Evolutionary conservation across 2,329 filamentous ascomycete species (phyloP).

Genomic region (Xylaria sp.): DNA sequence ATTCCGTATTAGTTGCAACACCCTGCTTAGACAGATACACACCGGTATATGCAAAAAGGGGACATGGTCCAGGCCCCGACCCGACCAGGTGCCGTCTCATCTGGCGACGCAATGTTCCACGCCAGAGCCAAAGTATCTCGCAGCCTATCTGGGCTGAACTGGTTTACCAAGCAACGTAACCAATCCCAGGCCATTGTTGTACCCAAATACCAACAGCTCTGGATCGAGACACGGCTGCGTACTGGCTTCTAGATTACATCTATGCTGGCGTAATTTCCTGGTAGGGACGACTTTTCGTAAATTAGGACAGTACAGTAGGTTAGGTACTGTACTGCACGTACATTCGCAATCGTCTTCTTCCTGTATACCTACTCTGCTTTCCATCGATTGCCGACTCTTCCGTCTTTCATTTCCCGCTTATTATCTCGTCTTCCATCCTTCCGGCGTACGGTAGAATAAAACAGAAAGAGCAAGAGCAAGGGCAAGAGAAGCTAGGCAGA

Average conservation of each 20-base stretch:
- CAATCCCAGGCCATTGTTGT: constrained; percentile 9
- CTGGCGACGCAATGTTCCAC: constrained; percentile 21
- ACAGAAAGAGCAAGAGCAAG: not conserved
- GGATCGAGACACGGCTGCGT: constrained; percentile 4
- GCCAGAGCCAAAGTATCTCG: constrained; percentile 24
- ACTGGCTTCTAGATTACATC: not conserved
- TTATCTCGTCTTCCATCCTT: constrained; percentile 12
- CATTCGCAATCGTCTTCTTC: constrained; percentile 17
- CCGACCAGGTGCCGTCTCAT: constrained; percentile 3
- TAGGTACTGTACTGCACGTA: not conserved
- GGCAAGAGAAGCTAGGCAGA: constrained; percentile 7
- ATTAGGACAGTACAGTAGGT: not conserved
- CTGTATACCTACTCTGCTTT: constrained; percentile 5
- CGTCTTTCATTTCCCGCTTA: constrained; percentile 6
- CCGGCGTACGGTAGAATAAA: constrained; percentile 20
- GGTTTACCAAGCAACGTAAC: constrained; percentile 19
- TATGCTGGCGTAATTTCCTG: constrained; percentile 6
- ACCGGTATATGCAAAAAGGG: constrained; percentile 8
- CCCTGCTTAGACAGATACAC: not conserved
- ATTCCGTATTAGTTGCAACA: not conserved
- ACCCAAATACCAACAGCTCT: constrained; percentile 13
- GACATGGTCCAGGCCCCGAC: not conserved
- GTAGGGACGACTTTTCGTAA: constrained; percentile 14
- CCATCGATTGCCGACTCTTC: constrained; percentile 27
- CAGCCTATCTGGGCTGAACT: constrained; percentile 31